Conservation (phyloP, 1,139 yeast species). For the Yamadazyma conglobata region DNA sequence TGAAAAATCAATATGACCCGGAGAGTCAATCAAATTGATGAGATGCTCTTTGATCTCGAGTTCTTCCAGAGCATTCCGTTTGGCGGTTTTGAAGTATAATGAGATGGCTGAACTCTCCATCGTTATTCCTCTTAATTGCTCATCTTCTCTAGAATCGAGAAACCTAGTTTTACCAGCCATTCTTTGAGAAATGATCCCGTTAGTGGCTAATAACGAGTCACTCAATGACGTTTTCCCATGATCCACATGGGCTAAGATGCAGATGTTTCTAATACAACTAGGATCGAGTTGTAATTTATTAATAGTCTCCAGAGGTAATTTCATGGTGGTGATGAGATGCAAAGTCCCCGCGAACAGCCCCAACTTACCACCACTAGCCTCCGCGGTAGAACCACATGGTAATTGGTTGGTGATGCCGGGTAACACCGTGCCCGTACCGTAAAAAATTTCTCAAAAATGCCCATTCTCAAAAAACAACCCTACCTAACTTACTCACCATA, state of each 20-base stretch:
- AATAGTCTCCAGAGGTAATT: conserved; percentile 59
- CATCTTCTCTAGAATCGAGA: conserved; percentile 92
- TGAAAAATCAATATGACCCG: conserved; percentile 97
- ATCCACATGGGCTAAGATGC: conserved; percentile 96
- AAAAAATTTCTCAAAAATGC: too few species aligned
- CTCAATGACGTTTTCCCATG: conserved; percentile 97
- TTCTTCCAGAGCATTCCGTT: conserved; percentile 34
- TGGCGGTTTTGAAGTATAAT: conserved; percentile 67
- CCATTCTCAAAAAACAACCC: too few species aligned
- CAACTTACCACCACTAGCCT: too few species aligned
- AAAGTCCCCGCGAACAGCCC: too few species aligned
- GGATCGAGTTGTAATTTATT: conserved; percentile 68
- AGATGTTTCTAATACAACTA: conserved; percentile 74
- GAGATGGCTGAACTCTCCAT: conserved; percentile 97
- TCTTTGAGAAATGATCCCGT: conserved; percentile 92
- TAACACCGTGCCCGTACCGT: too few species aligned
- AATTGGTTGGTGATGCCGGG: too few species aligned
- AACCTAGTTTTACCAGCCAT: conserved; percentile 95
- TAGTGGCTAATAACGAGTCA: conserved; percentile 88
- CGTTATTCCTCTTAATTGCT: conserved; percentile 92
- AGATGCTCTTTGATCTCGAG: conserved; percentile 66
- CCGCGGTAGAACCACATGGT: too few species aligned
- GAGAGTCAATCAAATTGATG: conserved; percentile 92
- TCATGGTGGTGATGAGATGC: conserved; percentile 27
- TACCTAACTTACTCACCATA: too few species aligned